Evolutionary conservation across 805 yeast species (phyloP), one percentile per base, ranked within the genome.

Genomic region (Hanseniaspora occidentalis): DNA sequence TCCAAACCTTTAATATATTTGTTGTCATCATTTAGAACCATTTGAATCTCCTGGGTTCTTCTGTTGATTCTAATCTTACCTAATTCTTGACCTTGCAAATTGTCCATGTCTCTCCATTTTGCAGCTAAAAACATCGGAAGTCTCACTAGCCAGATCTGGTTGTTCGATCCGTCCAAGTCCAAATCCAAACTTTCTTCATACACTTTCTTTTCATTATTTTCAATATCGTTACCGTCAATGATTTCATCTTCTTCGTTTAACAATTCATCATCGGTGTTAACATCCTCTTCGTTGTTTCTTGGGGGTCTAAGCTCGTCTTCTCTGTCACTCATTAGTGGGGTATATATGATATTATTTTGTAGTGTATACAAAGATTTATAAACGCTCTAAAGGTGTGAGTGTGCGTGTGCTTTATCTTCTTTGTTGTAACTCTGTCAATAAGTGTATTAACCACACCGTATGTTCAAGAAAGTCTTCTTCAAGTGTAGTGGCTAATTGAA

Each of bases 61-160:
- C 76, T 76, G 50, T 75, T 73, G 45, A 86, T 82, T 53, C 82
- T 75, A 27, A 92, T 83, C 49, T 75, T 77, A 6, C 96, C 94
- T 47, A 92, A 62, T 44, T 78, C 79, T 52, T 79, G 77, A 6
- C 95, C 96, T 40, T 74, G 70, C 38, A 80, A 60, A 35, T 65
- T 63, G 19, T 68, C 74, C 40, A 73, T 69, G 46, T 79, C 70
- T 40, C 77, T 70, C 95, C 96, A 85, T 47, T 73, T 69, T 31
- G 79, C 84, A 23, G 94, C 81, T 45, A 92, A 64, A 53, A 85
- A 85, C 53, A 84, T 77, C 1, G 98, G 97, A 53, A 92, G 64
- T 50, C 92, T 75, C 19, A 92, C 95, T 18, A 92, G 66, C 98
- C 97, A 92, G 33, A 92, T 79, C 49, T 85, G 85, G 51, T 81